A percentile compares a stretch with the other conserved stretches of the same genome.
These are phyloP conservation scores for Aspergillus sp. DNA, from an alignment of 2,329 filamentous ascomycete species.

Conservation along the genomic window DNA sequence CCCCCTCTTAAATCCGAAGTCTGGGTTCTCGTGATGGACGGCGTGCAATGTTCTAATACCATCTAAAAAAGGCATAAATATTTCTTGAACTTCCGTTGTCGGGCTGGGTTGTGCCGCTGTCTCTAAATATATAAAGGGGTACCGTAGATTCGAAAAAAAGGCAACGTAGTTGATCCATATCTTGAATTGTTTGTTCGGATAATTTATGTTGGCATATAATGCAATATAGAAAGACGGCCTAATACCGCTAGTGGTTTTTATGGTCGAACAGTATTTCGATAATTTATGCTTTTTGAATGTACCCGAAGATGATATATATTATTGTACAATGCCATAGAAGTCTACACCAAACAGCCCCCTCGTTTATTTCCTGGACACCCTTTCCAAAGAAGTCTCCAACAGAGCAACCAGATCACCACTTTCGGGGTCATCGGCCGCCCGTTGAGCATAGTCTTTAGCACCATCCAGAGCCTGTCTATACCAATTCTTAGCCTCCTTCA, in stretches of 20 bases:
- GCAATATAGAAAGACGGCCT: no score
- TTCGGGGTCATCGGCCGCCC: conserved; percentile 18
- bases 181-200: background rate
- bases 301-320: background rate
- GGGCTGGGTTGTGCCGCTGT: background rate
- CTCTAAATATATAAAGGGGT: background rate
- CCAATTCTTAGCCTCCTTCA: conserved; percentile 62
- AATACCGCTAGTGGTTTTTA: no score
- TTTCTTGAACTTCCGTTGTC: conserved; percentile 13
- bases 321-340: background rate
- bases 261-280: no score
- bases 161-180: background rate
- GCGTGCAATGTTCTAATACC: conserved; percentile 43
- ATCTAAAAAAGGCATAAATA: conserved; percentile 22
- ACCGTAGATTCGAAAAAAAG: background rate
- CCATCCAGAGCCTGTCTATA: conserved; percentile 69
- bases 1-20: conserved; percentile 28
- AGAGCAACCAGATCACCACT: background rate
- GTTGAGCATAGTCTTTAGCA: conserved; percentile 45
- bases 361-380: conserved; percentile 24
- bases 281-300: no score
- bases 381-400: conserved; percentile 21
- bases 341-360: background rate
- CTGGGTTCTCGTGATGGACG: conserved; percentile 34
- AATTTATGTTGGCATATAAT: background rate